A percentile compares a stretch with the other conserved stretches of the same genome.
Conservation (phyloP, 257 asterid genomes). For the Rubia yunnanensis region DNA sequence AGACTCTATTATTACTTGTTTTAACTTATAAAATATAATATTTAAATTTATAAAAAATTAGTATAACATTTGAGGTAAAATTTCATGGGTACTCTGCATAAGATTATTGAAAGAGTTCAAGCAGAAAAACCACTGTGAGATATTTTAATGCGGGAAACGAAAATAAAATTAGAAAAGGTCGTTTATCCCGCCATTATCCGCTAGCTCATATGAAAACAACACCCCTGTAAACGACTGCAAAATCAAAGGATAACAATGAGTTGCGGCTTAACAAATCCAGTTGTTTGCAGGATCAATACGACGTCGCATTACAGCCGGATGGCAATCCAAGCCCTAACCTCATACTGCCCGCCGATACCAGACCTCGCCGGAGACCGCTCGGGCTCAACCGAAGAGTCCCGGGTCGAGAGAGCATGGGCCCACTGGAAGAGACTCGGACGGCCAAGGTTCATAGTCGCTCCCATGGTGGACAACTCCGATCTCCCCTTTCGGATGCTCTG, state of each 20-base stretch:
- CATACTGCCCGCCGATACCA: slow-evolving; percentile 14
- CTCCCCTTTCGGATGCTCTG: slow-evolving; percentile 91
- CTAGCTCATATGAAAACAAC: not conserved
- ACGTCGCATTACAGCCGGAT: slow-evolving; percentile 16
- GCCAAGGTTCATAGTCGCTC: slow-evolving; percentile 77
- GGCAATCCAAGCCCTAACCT: slow-evolving; percentile 40
- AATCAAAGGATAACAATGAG: not conserved
- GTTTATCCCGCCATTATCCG: slow-evolving; percentile 1
- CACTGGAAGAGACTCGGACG: slow-evolving; percentile 74
- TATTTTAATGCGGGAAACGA: not conserved
- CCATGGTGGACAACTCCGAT: slow-evolving; percentile 98
- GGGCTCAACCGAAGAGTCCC: slow-evolving; percentile 55
- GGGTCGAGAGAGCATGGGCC: slow-evolving; percentile 80
- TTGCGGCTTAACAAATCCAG: not conserved
- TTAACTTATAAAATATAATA: too few relatives aligned
- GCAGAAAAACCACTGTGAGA: too few relatives aligned
- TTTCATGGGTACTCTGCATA: too few relatives aligned
- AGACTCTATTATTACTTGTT: too few relatives aligned
- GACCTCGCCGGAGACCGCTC: slow-evolving; percentile 24
- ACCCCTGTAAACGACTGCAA: not conserved
- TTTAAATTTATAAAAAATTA: too few relatives aligned
- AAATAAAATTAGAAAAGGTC: not conserved
- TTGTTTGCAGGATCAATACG: not conserved
- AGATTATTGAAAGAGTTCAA: too few relatives aligned
- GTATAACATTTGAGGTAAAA: too few relatives aligned